A percentile compares a stretch with the other conserved stretches of the same genome.
Evolutionary conservation across 805 yeast genomes (phyloP).

Genomic region (Kodamaea hsintzibuensis): DNA sequence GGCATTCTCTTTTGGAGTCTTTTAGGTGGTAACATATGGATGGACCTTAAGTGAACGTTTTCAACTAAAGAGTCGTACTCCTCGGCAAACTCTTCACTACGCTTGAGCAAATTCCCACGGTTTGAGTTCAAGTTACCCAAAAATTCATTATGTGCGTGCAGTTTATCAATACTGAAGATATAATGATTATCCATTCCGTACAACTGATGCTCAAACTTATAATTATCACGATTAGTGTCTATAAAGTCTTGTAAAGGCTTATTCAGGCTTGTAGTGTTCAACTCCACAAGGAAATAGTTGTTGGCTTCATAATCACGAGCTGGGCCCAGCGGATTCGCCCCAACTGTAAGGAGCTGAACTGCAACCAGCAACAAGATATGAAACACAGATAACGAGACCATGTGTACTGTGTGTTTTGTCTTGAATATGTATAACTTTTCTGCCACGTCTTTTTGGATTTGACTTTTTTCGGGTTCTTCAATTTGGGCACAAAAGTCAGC

Average conservation of each 20-base stretch:
- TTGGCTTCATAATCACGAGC: constrained; percentile 47
- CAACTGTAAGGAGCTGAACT: neutral
- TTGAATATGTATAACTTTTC: neutral
- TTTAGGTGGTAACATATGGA: constrained; percentile 58
- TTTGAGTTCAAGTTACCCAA: constrained; percentile 40
- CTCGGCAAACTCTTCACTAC: constrained; percentile 26
- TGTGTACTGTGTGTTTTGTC: neutral
- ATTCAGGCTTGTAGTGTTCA: constrained; percentile 32
- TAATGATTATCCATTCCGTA: constrained; percentile 62
- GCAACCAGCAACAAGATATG: constrained; percentile 4
- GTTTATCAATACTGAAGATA: constrained; percentile 60
- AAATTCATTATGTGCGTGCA: constrained; percentile 30
- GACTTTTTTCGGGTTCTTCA: neutral
- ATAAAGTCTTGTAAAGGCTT: constrained; percentile 37
- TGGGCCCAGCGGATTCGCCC: neutral
- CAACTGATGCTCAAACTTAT: constrained; percentile 60
- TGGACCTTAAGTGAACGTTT: constrained; percentile 39
- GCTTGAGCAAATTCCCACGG: constrained; percentile 25
- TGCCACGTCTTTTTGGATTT: constrained; percentile 5
- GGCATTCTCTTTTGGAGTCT: constrained; percentile 59
- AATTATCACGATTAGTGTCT: constrained; percentile 33
- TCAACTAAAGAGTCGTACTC: constrained; percentile 26
- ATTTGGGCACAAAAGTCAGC: no score
- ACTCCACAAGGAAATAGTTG: constrained; percentile 66
- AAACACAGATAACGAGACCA: constrained; percentile 3